Evolutionary conservation across 371 early-diverging fungal species (phyloP), one percentile per base, ranked within the genome.

Genomic region (Coemansia sp.): DNA sequence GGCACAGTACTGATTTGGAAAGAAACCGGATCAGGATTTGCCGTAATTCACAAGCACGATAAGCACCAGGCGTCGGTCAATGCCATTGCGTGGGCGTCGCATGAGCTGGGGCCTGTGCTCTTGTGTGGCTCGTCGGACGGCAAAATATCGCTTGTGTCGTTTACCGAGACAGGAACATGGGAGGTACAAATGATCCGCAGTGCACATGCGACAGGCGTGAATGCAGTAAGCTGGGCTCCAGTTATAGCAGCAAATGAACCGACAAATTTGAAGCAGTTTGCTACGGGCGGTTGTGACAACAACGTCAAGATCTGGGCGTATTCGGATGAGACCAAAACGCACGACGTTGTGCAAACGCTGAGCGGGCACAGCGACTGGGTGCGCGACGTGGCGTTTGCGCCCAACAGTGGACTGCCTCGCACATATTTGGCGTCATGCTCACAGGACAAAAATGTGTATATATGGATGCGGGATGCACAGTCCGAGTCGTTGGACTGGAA

Each of bases 321-420:
- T 76, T 90, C 88, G 37, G 92, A 93, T 55, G 92, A 91, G 37
- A 76, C 81, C 24, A 88, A 89, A 71, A 78, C 83, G 2, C 91
- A 89, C 86, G 88, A 77, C 10, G 65, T 79, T 13, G 42, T 92
- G 62, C 86, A 87, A 14, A 84, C 84, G 7, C 86, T 98, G 51
- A 91, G 92, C 59, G 95, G 93, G 0, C 99, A 98, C 80, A 84
- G 88, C 21, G 98, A 98, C 79, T 98, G 99, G 99, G 97, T 98
- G n/a, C 88, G 99, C 21, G 99, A 97, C 80, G 93, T 98, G 52
- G 91, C 95, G 21, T 98, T 91, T 86, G 97, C 98, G 31, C 99
- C 99, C 26, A 94, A 88, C 78, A 87, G 94, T 66, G 99, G 99
- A 5, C 85, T 97, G 5, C 89, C 94, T 40, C 86, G 87, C 80